phyloP scores from a whole-genome alignment of 2,329 filamentous ascomycete species.

The Nothophaeocryptopus gaeumannii region DNA sequence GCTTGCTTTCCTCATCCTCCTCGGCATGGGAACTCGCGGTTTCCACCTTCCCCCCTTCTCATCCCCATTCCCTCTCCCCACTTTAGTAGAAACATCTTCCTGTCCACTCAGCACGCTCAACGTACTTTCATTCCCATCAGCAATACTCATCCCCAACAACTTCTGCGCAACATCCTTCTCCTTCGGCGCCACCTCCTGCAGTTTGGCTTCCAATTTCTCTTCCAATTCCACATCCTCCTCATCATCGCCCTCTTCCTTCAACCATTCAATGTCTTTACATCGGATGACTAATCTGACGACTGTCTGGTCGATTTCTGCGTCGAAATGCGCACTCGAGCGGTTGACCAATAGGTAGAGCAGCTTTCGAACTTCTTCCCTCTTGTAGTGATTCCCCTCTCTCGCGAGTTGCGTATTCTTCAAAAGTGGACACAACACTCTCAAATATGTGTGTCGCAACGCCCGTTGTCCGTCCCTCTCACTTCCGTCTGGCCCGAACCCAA shows the following conservation, averaged over 20 bases:
- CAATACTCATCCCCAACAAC: slow-evolving; percentile 68
- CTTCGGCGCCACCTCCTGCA: slow-evolving; percentile 24
- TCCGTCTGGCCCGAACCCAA: slow-evolving; percentile 16
- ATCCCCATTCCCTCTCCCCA: slow-evolving; percentile 69
- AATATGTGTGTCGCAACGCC: slow-evolving; percentile 82
- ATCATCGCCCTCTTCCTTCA: slow-evolving; percentile 35
- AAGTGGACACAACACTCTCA: slow-evolving; percentile 86
- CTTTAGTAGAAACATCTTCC: slow-evolving; percentile 64
- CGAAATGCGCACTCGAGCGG: slow-evolving; percentile 59
- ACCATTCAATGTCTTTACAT: slow-evolving; percentile 50
- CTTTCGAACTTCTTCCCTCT: slow-evolving; percentile 76
- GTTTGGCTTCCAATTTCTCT: slow-evolving; percentile 25
- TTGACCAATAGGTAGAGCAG: slow-evolving; percentile 66
- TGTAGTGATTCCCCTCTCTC: slow-evolving; percentile 78
- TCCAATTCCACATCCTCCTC: slow-evolving; percentile 25
- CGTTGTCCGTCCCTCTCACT: slow-evolving; percentile 32
- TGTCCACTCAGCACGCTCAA: slow-evolving; percentile 61
- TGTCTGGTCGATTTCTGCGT: slow-evolving; percentile 72
- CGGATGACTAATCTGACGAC: slow-evolving; percentile 73
- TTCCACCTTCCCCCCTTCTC: slow-evolving; percentile 73
- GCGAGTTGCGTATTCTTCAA: slow-evolving; percentile 88
- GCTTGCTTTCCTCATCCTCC: slow-evolving; percentile 49
- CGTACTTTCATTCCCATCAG: slow-evolving; percentile 66
- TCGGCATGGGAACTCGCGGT: slow-evolving; percentile 77
- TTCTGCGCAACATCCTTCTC: slow-evolving; percentile 46